phyloP scores from a whole-genome alignment of 2,329 filamentous ascomycete genomes.

The Xylaria sp. region DNA sequence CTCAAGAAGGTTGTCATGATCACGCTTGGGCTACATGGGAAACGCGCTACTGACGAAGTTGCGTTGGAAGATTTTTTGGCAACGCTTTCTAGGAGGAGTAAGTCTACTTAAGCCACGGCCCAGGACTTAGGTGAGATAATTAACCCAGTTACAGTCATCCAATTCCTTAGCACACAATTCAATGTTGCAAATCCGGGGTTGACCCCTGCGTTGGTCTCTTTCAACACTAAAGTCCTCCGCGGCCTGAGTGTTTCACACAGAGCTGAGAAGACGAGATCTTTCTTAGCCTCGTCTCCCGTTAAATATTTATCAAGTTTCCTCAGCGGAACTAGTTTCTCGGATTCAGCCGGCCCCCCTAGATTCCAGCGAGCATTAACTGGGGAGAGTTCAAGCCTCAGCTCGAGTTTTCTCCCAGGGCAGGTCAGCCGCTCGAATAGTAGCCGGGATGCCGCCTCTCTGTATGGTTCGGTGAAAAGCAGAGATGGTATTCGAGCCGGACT shows the following conservation, averaged over 20 bases:
- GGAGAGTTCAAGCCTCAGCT: constrained; percentile 42
- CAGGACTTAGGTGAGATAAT: background rate
- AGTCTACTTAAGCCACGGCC: constrained; percentile 38
- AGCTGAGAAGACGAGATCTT: constrained; percentile 69
- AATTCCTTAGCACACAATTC: constrained; percentile 73
- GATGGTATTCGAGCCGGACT: constrained; percentile 49
- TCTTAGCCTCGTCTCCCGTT: constrained; percentile 82
- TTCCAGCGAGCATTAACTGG: constrained; percentile 48
- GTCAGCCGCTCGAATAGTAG: constrained; percentile 52
- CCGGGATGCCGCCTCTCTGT: constrained; percentile 55
- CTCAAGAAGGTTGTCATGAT: constrained; percentile 56
- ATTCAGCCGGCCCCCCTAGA: constrained; percentile 46
- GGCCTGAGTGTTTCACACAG: constrained; percentile 69
- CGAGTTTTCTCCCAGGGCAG: constrained; percentile 50
- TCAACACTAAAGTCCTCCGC: constrained; percentile 78
- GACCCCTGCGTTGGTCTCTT: constrained; percentile 72
- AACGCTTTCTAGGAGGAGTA: constrained; percentile 75
- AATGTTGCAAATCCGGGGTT: constrained; percentile 68
- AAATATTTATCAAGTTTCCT: constrained; percentile 88
- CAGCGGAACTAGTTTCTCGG: constrained; percentile 59
- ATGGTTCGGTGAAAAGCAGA: constrained; percentile 59
- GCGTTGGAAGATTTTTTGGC: constrained; percentile 74
- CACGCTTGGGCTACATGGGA: constrained; percentile 70
- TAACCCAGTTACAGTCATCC: constrained; percentile 63
- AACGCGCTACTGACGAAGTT: constrained; percentile 75